These are phyloP conservation scores for Vinca major DNA, from an alignment of 305 asterid genomes.

Conservation along the genomic window DNA sequence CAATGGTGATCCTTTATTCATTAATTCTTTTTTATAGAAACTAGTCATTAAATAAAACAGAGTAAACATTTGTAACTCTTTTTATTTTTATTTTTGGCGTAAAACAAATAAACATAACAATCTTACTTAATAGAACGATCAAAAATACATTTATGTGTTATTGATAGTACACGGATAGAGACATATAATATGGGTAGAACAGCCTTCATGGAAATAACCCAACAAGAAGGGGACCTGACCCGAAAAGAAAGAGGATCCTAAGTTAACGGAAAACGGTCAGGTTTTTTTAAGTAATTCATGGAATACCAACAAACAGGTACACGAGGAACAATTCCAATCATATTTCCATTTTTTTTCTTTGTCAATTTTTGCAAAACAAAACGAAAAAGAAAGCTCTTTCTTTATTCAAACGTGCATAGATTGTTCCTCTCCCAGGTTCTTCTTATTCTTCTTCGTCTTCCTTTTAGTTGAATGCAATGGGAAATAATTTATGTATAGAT, in stretches of 20 bases:
- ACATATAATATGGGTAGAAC: too few relatives aligned
- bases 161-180: too few relatives aligned
- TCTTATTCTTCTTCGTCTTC: slow-evolving; percentile 2
- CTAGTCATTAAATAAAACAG: too few relatives aligned
- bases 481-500: not conserved
- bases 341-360: not conserved
- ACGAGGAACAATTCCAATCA: slow-evolving; percentile 21
- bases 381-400: not conserved
- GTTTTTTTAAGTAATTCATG: slow-evolving; percentile 28
- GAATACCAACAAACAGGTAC: slow-evolving; percentile 36
- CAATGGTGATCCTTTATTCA: too few relatives aligned
- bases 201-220: not conserved
- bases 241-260: slow-evolving; percentile 23
- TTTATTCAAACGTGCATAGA: slow-evolving; percentile 19
- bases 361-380: not conserved
- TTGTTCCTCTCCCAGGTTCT: slow-evolving; percentile 29
- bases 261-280: slow-evolving; percentile 39
- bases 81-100: too few relatives aligned
- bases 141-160: too few relatives aligned
- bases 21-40: too few relatives aligned
- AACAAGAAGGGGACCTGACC: slow-evolving; percentile 9
- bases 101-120: too few relatives aligned
- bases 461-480: not conserved
- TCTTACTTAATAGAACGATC: too few relatives aligned
- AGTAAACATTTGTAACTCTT: too few relatives aligned